phyloP scores from a whole-genome alignment of 140 eudicot genomes.

The Cichorium intybus region DNA sequence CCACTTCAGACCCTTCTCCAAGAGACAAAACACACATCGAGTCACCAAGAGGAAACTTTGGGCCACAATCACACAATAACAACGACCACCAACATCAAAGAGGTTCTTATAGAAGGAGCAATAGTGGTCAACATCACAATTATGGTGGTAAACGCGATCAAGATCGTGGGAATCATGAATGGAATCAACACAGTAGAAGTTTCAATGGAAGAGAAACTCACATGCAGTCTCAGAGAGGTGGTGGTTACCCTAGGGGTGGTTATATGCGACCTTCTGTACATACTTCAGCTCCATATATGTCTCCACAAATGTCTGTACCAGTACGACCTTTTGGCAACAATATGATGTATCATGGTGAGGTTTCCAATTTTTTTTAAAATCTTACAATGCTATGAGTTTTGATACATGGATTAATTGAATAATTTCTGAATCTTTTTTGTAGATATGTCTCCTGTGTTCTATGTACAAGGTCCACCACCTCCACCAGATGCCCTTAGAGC shows the following conservation, averaged over 20 bases:
- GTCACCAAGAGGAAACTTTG: slow-evolving; percentile 44
- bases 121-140: slow-evolving; percentile 52
- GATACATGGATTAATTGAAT: slow-evolving; percentile 5
- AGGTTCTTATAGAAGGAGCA: slow-evolving; percentile 46
- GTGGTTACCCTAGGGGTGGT: slow-evolving; percentile 51
- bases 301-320: slow-evolving; percentile 51
- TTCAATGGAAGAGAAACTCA: slow-evolving; percentile 51
- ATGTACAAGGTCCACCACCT: slow-evolving; percentile 43
- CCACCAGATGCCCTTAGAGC: slow-evolving; percentile 51
- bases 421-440: slow-evolving; percentile 17
- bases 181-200: slow-evolving; percentile 49
- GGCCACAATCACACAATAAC: slow-evolving; percentile 36
- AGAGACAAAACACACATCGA: slow-evolving; percentile 39
- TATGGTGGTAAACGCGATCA: slow-evolving; percentile 73
- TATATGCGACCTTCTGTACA: slow-evolving; percentile 42
- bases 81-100: slow-evolving; percentile 54
- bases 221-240: slow-evolving; percentile 44
- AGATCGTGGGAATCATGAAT: slow-evolving; percentile 64
- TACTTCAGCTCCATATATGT: slow-evolving; percentile 32
- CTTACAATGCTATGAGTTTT: not conserved
- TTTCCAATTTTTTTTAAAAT: not conserved
- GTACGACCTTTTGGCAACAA: slow-evolving; percentile 45
- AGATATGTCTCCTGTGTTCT: slow-evolving; percentile 46
- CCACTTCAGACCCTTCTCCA: slow-evolving; percentile 40
- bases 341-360: slow-evolving; percentile 59